Evolutionary conservation across 495 filamentous ascomycete genomes (phyloP).

Genomic region (Darksidea phi): DNA sequence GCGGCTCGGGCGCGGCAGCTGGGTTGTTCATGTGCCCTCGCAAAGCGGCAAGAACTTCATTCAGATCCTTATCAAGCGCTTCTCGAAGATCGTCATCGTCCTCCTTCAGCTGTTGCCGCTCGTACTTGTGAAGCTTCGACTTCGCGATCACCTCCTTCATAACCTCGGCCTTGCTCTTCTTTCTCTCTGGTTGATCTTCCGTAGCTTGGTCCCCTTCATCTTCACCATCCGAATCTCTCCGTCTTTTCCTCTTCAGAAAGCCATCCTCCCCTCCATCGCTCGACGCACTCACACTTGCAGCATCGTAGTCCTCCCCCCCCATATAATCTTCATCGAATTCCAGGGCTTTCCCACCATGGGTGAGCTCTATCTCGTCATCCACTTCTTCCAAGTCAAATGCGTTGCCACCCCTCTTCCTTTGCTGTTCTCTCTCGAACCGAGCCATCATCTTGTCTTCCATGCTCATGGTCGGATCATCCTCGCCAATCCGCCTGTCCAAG

Average conservation of each 20-base stretch:
- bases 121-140: slow-evolving; percentile 90
- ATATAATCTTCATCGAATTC: slow-evolving; percentile 75
- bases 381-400: slow-evolving; percentile 90
- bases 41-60: slow-evolving; percentile 74
- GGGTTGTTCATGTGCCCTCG: slow-evolving; percentile 48
- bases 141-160: slow-evolving; percentile 98
- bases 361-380: slow-evolving; percentile 70
- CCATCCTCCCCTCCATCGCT: slow-evolving; percentile 54
- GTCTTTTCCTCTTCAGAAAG: slow-evolving; percentile 58
- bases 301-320: slow-evolving; percentile 55
- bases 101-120: slow-evolving; percentile 88
- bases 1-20: slow-evolving; percentile 45
- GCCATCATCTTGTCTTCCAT: slow-evolving; percentile 91
- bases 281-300: slow-evolving; percentile 22
- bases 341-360: slow-evolving; percentile 77
- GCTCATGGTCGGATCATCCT: slow-evolving; percentile 90
- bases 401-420: slow-evolving; percentile 66
- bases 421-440: slow-evolving; percentile 83
- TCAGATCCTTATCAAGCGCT: slow-evolving; percentile 71
- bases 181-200: slow-evolving; percentile 62
- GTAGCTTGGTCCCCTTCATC: slow-evolving; percentile 48
- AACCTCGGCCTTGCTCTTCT: slow-evolving; percentile 91
- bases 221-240: slow-evolving; percentile 48
- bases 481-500: slow-evolving; percentile 89
- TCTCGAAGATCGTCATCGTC: slow-evolving; percentile 90